These are phyloP conservation scores for Comarum palustre DNA, from an alignment of 306 rosid genomes.

Conservation along the genomic window DNA sequence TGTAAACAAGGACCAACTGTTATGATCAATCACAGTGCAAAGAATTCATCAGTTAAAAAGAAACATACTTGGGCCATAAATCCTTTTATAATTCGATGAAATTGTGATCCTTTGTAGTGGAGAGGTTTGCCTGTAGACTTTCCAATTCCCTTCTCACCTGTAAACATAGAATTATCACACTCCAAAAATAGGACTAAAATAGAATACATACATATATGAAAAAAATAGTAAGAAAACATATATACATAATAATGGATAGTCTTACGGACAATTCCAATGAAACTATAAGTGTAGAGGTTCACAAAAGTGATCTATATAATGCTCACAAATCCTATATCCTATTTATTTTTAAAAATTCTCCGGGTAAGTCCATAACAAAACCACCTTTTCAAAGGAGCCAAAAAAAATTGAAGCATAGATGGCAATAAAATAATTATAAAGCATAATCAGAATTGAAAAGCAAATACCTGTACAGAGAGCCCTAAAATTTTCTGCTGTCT, in stretches of 20 bases:
- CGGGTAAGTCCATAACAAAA: neutral
- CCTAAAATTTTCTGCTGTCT: slow-evolving; percentile 84
- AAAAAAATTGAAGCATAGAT: neutral
- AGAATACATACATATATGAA: neutral
- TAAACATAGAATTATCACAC: slow-evolving; percentile 9
- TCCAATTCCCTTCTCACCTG: slow-evolving; percentile 93
- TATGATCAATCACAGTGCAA: neutral
- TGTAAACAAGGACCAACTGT: neutral
- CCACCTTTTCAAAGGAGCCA: neutral
- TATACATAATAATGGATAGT: neutral
- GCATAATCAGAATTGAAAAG: neutral
- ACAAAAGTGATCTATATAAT: neutral
- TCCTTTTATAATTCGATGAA: slow-evolving; percentile 89
- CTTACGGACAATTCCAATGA: neutral
- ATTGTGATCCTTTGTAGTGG: slow-evolving; percentile 73
- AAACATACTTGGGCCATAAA: slow-evolving; percentile 95
- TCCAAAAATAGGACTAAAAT: neutral
- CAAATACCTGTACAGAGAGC: slow-evolving; percentile 88
- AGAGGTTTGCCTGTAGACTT: slow-evolving; percentile 78
- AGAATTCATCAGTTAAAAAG: slow-evolving; percentile 3
- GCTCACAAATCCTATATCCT: neutral
- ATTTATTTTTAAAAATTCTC: neutral
- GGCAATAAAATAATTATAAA: neutral
- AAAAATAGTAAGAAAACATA: neutral
- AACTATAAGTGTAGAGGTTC: neutral